phyloP scores from a whole-genome alignment of 1,284 basidiomycete species.

The Meripilus lineatus region DNA sequence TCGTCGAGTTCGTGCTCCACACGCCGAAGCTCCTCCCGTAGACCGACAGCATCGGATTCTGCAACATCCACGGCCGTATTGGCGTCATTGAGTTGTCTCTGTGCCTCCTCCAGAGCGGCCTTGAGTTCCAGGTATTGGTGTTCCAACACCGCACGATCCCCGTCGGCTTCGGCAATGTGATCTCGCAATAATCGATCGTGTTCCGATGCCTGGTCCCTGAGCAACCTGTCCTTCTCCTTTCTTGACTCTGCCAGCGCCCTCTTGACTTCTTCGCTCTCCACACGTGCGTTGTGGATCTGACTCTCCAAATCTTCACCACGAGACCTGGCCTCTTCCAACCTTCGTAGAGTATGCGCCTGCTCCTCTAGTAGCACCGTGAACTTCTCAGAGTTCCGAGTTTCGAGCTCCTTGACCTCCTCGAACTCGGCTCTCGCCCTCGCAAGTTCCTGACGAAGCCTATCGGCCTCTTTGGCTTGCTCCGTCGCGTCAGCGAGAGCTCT shows the following conservation, averaged over 20 bases:
- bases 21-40: conserved; percentile 69
- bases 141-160: conserved; percentile 85
- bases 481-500: conserved; percentile 66
- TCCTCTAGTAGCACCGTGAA: conserved; percentile 67
- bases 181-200: conserved; percentile 83
- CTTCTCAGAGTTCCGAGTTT: conserved; percentile 60
- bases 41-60: conserved; percentile 57
- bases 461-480: conserved; percentile 56
- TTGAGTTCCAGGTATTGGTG: conserved; percentile 79
- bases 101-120: conserved; percentile 53
- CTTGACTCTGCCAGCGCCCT: conserved; percentile 62
- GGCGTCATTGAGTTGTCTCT: conserved; percentile 57
- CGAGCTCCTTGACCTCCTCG: conserved; percentile 70
- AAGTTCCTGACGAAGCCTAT: conserved; percentile 68
- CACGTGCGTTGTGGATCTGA: conserved; percentile 62
- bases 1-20: conserved; percentile 64
- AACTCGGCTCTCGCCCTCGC: conserved; percentile 56
- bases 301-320: conserved; percentile 69
- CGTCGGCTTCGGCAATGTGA: conserved; percentile 87
- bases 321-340: conserved; percentile 69
- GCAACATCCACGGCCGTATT: conserved; percentile 53
- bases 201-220: conserved; percentile 71
- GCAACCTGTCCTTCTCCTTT: conserved; percentile 69
- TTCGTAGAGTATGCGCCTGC: conserved; percentile 61
- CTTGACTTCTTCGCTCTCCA: conserved; percentile 65